A percentile compares a stretch with the other conserved stretches of the same genome.
Conservation (phyloP, 75 land plant species). For the Pinus tabuliformis region DNA sequence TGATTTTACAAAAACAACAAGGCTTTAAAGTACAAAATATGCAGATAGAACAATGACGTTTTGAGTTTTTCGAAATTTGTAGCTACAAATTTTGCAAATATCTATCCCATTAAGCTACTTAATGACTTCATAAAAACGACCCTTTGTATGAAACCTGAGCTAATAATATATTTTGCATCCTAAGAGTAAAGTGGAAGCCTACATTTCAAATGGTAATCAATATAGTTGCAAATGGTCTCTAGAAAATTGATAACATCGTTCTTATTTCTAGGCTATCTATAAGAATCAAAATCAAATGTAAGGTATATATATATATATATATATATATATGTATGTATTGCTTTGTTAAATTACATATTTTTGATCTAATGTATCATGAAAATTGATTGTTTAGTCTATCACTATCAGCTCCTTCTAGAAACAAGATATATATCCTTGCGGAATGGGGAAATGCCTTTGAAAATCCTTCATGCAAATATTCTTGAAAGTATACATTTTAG, state of each 20-base stretch:
- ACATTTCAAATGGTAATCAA: conserved; percentile 1
- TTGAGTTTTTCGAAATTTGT: neutral
- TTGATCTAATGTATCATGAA: conserved; percentile 32
- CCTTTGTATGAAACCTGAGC: conserved; percentile 35
- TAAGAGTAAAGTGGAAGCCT: conserved; percentile 33
- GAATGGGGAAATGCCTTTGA: no score
- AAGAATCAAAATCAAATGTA: neutral
- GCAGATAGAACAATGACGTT: neutral
- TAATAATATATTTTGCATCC: conserved; percentile 30
- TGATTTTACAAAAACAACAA: neutral
- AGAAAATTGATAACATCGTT: neutral
- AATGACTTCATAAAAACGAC: conserved; percentile 34
- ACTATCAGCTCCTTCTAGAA: conserved; percentile 45
- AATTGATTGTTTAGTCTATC: conserved; percentile 34
- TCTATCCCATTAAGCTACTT: conserved; percentile 32
- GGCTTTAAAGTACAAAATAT: neutral
- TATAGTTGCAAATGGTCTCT: neutral
- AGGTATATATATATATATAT: neutral
- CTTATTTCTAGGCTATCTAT: neutral
- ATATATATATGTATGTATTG: no score
- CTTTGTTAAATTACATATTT: conserved; percentile 24
- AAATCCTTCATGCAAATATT: no score
- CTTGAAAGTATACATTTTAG: no score
- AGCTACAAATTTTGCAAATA: neutral
- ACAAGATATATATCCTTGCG: conserved; percentile 34